phyloP scores from a whole-genome alignment of 768 basidiomycete genomes.

The Russula sp. region DNA sequence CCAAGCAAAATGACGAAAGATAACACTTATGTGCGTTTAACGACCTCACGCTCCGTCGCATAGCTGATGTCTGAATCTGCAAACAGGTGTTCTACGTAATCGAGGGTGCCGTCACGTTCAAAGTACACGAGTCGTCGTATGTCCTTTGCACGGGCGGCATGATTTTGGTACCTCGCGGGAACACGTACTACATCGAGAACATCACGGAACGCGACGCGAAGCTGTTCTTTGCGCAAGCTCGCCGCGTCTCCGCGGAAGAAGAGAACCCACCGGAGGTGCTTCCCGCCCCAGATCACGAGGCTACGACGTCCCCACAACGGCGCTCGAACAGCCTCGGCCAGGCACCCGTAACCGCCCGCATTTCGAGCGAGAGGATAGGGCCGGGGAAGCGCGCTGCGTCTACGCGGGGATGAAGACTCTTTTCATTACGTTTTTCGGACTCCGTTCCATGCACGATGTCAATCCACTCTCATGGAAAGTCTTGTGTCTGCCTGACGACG shows the following conservation, averaged over 20 bases:
- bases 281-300: constrained; percentile 15
- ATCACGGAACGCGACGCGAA: constrained; percentile 71
- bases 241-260: constrained; percentile 40
- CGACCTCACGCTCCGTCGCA: constrained; percentile 15
- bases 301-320: constrained; percentile 4
- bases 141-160: constrained; percentile 76
- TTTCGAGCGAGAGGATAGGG: constrained; percentile 16
- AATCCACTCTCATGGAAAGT: background rate
- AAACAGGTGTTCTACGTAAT: constrained; percentile 73
- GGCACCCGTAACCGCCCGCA: constrained; percentile 15
- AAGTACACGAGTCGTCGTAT: constrained; percentile 73
- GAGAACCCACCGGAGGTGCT: constrained; percentile 21
- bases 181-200: constrained; percentile 87
- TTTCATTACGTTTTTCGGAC: background rate
- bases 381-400: constrained; percentile 11
- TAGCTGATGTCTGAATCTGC: background rate
- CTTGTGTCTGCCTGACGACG: background rate
- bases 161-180: constrained; percentile 93
- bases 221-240: constrained; percentile 90
- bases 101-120: constrained; percentile 83
- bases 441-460: background rate
- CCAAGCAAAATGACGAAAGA: constrained; percentile 86
- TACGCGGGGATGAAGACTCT: constrained; percentile 5
- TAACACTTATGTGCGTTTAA: constrained; percentile 75
- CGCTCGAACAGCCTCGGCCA: constrained; percentile 21